Conservation (phyloP, 352 stramenopile genomes). For the Lagenidium sp. region DNA sequence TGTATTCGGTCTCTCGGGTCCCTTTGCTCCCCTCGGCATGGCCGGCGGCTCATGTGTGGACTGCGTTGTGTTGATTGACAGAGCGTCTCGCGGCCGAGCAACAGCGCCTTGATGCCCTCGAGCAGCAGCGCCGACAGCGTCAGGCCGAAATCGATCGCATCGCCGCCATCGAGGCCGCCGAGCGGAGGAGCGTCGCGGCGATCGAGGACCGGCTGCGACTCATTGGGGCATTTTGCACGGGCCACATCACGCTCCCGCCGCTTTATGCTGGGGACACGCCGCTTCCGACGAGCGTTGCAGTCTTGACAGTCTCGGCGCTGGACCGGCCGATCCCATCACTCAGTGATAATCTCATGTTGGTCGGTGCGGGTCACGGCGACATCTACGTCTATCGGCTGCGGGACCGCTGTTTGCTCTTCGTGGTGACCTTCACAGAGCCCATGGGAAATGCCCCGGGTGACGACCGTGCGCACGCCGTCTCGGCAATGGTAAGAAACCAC, state of each 20-base stretch:
- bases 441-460: too few relatives aligned
- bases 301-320: constrained; percentile 8
- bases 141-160: constrained; percentile 29
- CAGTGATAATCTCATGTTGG: constrained; percentile 24
- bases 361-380: constrained; percentile 17
- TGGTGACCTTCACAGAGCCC: too few relatives aligned
- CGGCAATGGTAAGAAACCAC: too few relatives aligned
- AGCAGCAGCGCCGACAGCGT: constrained; percentile 15
- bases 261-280: constrained; percentile 1
- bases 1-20: too few relatives aligned
- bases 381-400: constrained; percentile 26
- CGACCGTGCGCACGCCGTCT: too few relatives aligned
- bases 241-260: constrained; percentile 17
- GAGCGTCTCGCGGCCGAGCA: constrained; percentile 31
- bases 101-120: constrained; percentile 17
- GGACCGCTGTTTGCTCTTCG: constrained; percentile 13
- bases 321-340: constrained; percentile 10
- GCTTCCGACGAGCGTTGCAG: constrained; percentile 9
- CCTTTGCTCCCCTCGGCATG: too few relatives aligned
- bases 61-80: too few relatives aligned
- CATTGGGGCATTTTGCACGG: constrained; percentile 37
- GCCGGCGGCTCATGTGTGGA: too few relatives aligned
- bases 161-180: constrained; percentile 25
- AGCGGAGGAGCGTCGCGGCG: constrained; percentile 15
- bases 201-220: constrained; percentile 41